Evolutionary conservation across 352 stramenopile genomes (phyloP).

Genomic region (Phytophthora vignae): DNA sequence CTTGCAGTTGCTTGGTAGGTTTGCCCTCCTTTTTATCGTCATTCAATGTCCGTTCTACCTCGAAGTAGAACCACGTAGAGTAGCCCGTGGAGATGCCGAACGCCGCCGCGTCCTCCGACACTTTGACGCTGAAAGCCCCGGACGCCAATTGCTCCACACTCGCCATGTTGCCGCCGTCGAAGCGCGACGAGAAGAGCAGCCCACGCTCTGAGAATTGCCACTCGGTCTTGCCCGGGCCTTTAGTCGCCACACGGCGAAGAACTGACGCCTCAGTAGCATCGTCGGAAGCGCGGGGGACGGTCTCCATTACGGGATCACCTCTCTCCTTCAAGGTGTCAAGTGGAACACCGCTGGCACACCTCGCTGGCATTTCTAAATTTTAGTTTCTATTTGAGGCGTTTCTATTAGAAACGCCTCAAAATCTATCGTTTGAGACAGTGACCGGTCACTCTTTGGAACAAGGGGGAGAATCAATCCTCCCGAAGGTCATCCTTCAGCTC

Average conservation of each 20-base stretch:
- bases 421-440: background rate
- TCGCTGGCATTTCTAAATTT: background rate
- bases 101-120: slow-evolving; percentile 50
- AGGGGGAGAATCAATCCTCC: background rate
- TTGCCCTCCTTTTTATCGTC: background rate
- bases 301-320: background rate
- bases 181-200: slow-evolving; percentile 70
- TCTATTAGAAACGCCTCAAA: background rate
- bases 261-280: slow-evolving; percentile 10
- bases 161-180: slow-evolving; percentile 76
- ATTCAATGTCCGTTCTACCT: slow-evolving; percentile 51
- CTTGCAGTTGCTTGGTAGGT: slow-evolving; percentile 36
- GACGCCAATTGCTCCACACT: slow-evolving; percentile 34
- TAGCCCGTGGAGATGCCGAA: slow-evolving; percentile 67
- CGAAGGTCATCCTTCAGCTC: background rate
- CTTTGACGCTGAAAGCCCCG: slow-evolving; percentile 43
- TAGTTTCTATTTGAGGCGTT: background rate
- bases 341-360: background rate
- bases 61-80: slow-evolving; percentile 92
- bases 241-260: slow-evolving; percentile 29
- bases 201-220: slow-evolving; percentile 48
- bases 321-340: slow-evolving; percentile 1
- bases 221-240: slow-evolving; percentile 43
- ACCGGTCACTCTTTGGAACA: slow-evolving; percentile 4
- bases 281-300: background rate